Base-by-base conservation (phyloP, 495 filamentous ascomycete genomes). In the Delitschia confertaspora region DNA sequence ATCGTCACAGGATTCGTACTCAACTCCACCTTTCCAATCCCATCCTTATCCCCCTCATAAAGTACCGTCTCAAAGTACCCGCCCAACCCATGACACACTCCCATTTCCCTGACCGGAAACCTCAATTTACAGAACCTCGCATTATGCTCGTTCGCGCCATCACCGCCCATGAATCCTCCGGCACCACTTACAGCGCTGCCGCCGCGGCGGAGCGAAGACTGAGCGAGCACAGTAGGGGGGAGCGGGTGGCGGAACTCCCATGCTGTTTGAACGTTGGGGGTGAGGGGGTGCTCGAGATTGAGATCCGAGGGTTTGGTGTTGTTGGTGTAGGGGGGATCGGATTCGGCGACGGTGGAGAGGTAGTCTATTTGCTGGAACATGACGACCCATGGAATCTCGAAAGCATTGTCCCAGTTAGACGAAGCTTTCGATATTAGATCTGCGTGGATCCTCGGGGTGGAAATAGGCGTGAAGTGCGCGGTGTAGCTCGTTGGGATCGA, bases 11-110 rank as follows among this genome's bases (percentile, higher is more conserved):
- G 91, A 61, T 93, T 81, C 13, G 85, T 99, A 47, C 85, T 93
- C 29, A 99, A 65, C 65, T 95, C 91, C 4, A 95, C 72, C 43
- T 74, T 78, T 3, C 55, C 47, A n/a, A n/a, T n/a, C n/a, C n/a
- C n/a, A n/a, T n/a, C n/a, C 21, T 49, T 20, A 44, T 38, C 36
- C 9, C 65, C 65, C 34, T 67, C 67, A 55, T 95, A 99, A 25
- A 99, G 69, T 27, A 91, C 82, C 2, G 85, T 82, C 69, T 99
- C 91, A 60, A 99, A 99, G 57, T 94, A 99, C 0, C 93, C 91
- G 1, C 77, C 93, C 22, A 99, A 63, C 2, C 91, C 91, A 61
- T 99, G 88, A 39, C 88, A 82, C 3, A 89, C 82, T 32, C 88
- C 88, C 13, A 85, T 71, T 41, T 81, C 74, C 35, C 68, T 70